Evolutionary conservation across 139 green algal species (phyloP).

Genomic region (Chlorella sp.): DNA sequence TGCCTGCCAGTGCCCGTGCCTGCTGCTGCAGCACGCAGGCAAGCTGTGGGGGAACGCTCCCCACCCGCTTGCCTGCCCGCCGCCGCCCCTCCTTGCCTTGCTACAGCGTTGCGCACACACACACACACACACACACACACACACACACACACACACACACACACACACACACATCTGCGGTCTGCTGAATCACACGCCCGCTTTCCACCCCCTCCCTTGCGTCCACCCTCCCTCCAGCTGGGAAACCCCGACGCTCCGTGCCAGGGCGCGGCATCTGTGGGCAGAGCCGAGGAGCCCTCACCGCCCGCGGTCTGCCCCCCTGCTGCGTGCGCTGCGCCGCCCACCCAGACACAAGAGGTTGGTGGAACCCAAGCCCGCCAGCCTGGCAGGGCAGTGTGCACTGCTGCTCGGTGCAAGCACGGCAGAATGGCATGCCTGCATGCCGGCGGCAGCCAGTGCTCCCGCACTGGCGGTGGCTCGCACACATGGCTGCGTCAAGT

Average conservation of each 20-base stretch:
- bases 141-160: too few relatives aligned
- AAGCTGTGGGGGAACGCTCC: too few relatives aligned
- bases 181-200: neutral
- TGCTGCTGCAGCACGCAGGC: neutral
- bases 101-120: neutral
- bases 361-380: too few relatives aligned
- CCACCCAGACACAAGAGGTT: neutral
- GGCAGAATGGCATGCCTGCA: too few relatives aligned
- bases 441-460: too few relatives aligned
- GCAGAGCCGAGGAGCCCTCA: too few relatives aligned
- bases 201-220: neutral
- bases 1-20: neutral
- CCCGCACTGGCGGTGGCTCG: too few relatives aligned
- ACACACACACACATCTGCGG: neutral
- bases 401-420: too few relatives aligned
- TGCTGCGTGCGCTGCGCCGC: neutral
- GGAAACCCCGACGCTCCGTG: neutral
- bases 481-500: too few relatives aligned
- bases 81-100: neutral
- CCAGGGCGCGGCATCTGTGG: neutral
- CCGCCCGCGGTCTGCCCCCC: too few relatives aligned
- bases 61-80: neutral
- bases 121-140: too few relatives aligned
- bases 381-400: too few relatives aligned
- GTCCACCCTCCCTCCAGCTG: neutral